phyloP scores from a whole-genome alignment of 2,329 filamentous ascomycete genomes.

The Cladosporium sp. region DNA sequence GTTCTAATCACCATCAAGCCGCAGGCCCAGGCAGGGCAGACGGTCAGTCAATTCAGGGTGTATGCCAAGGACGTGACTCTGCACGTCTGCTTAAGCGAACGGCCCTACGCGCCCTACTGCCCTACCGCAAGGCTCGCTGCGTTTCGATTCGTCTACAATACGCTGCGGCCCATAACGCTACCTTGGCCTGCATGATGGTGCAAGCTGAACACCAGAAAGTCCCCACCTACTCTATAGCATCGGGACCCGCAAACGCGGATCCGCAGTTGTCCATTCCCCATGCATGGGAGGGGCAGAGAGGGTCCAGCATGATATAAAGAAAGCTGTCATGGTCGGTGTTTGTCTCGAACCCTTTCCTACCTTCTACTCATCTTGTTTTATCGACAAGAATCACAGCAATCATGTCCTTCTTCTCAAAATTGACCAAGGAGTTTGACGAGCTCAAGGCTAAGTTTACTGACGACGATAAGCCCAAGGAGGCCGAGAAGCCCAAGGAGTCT shows the following conservation, averaged over 20 bases:
- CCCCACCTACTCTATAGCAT: slow-evolving; percentile 9
- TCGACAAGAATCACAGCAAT: slow-evolving; percentile 1
- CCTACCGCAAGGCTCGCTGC: neutral
- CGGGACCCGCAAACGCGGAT: slow-evolving; percentile 5
- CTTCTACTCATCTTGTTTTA: neutral
- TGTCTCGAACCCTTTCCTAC: neutral
- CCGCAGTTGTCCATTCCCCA: slow-evolving; percentile 2
- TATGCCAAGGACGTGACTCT: slow-evolving; percentile 5
- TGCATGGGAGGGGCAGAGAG: slow-evolving; percentile 6
- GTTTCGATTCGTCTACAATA: slow-evolving; percentile 9
- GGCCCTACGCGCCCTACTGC: slow-evolving; percentile 8
- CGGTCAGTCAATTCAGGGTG: neutral
- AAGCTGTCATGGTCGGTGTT: slow-evolving; percentile 16
- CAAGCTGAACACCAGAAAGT: slow-evolving; percentile 8
- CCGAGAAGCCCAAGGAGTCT: slow-evolving; percentile 30
- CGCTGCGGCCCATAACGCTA: slow-evolving; percentile 8
- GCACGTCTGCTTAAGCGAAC: slow-evolving; percentile 10
- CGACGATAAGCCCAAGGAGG: slow-evolving; percentile 34
- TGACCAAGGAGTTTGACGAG: slow-evolving; percentile 47
- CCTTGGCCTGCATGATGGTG: slow-evolving; percentile 19
- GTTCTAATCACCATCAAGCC: neutral
- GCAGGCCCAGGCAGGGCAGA: neutral
- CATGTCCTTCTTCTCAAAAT: slow-evolving; percentile 51
- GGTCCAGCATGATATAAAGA: slow-evolving; percentile 17
- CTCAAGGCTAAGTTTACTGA: slow-evolving; percentile 38